These are phyloP conservation scores for Lentinula detonsa DNA, from an alignment of 768 basidiomycete genomes.

Conservation along the genomic window DNA sequence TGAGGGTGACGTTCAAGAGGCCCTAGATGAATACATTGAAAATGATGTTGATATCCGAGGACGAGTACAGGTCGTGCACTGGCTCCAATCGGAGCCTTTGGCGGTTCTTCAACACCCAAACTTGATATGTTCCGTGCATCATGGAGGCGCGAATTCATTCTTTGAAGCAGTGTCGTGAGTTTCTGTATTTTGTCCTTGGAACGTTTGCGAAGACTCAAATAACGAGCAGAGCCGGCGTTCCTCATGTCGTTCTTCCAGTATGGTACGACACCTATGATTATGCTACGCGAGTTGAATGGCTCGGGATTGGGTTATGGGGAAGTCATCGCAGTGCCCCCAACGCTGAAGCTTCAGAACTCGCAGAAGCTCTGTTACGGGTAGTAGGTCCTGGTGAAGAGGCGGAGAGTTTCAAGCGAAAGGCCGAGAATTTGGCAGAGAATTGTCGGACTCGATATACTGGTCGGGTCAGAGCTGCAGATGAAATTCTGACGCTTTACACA, in stretches of 20 bases:
- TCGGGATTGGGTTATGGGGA: constrained; percentile 16
- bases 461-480: background rate
- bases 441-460: background rate
- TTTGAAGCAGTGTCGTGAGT: constrained; percentile 8
- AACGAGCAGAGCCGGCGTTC: constrained; percentile 9
- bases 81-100: constrained; percentile 2
- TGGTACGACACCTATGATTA: constrained; percentile 19
- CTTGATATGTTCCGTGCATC: constrained; percentile 6
- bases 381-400: constrained; percentile 3
- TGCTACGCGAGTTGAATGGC: constrained; percentile 15
- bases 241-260: constrained; percentile 16
- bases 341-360: constrained; percentile 13
- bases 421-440: background rate
- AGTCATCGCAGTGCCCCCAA: constrained; percentile 12
- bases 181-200: background rate
- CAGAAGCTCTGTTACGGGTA: constrained; percentile 11
- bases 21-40: background rate
- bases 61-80: background rate
- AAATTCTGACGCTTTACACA: background rate
- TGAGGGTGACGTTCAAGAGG: background rate
- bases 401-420: background rate
- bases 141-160: constrained; percentile 9
- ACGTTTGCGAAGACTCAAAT: background rate
- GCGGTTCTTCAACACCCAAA: constrained; percentile 5
- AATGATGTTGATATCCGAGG: background rate